Conservation (phyloP, 306 rosid genomes). For the Lagenaria siceraria region DNA sequence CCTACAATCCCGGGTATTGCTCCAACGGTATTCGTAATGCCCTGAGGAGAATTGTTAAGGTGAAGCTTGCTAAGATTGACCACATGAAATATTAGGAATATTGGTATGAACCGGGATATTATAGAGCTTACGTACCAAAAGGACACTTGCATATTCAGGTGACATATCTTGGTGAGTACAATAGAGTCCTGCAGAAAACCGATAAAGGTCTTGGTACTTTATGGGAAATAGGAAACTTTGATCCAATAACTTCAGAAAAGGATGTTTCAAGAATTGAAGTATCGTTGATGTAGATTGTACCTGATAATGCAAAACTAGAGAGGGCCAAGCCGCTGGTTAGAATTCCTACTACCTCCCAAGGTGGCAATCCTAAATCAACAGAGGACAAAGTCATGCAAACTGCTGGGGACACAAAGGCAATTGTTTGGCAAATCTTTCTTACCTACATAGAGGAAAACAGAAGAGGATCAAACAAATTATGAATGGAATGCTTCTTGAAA, state of each 20-base stretch:
- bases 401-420: conserved; percentile 94
- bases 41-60: conserved; percentile 25
- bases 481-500: not conserved
- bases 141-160: conserved; percentile 90
- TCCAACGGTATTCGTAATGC: conserved; percentile 90
- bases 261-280: not conserved
- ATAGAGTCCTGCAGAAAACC: conserved; percentile 63
- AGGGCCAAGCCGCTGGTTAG: conserved; percentile 87
- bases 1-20: conserved; percentile 92
- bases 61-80: not conserved
- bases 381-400: conserved; percentile 95
- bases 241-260: conserved; percentile 3
- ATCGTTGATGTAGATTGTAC: conserved; percentile 20
- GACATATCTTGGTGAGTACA: conserved; percentile 97
- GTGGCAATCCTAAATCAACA: conserved; percentile 88
- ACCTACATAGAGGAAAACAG: conserved; percentile 32
- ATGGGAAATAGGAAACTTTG: not conserved
- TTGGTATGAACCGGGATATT: not conserved
- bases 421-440: conserved; percentile 92
- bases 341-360: conserved; percentile 82
- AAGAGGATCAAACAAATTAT: not conserved
- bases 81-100: not conserved
- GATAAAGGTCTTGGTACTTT: not conserved
- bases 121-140: conserved; percentile 44
- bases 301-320: conserved; percentile 94